phyloP scores from a whole-genome alignment of 768 basidiomycete species.

The Trametes cubensis region DNA sequence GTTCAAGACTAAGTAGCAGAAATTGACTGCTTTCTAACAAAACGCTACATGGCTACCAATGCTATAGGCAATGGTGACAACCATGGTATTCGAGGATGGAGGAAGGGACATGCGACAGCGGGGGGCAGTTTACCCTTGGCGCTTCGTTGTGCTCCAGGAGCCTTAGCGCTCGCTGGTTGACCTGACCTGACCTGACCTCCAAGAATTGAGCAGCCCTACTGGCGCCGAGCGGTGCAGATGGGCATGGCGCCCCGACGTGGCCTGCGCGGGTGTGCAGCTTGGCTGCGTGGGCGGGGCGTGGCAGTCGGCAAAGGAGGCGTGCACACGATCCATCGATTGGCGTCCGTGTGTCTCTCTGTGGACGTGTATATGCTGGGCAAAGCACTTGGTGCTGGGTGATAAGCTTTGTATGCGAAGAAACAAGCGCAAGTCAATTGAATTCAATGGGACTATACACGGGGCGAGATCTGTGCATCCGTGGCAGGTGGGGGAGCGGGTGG shows the following conservation, averaged over 20 bases:
- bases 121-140: no score
- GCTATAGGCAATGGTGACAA: no score
- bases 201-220: no score
- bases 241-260: not conserved
- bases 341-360: not conserved
- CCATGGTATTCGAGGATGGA: no score
- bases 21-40: no score
- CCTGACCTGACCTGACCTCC: no score
- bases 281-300: conserved; percentile 1
- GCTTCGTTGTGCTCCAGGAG: no score
- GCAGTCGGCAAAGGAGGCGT: conserved; percentile 1
- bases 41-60: no score
- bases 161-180: no score
- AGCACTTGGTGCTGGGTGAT: not conserved
- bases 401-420: not conserved
- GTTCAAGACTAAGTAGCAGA: no score
- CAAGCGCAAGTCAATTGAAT: not conserved
- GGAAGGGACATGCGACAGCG: no score
- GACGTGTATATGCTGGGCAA: not conserved
- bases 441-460: not conserved
- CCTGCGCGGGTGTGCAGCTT: not conserved
- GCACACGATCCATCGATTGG: not conserved
- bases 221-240: not conserved
- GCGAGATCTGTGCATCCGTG: no score
- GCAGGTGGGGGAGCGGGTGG: not conserved